Conservation (phyloP, 2,329 filamentous ascomycete species). For the Pseudocercospora pini-densiflorae region DNA sequence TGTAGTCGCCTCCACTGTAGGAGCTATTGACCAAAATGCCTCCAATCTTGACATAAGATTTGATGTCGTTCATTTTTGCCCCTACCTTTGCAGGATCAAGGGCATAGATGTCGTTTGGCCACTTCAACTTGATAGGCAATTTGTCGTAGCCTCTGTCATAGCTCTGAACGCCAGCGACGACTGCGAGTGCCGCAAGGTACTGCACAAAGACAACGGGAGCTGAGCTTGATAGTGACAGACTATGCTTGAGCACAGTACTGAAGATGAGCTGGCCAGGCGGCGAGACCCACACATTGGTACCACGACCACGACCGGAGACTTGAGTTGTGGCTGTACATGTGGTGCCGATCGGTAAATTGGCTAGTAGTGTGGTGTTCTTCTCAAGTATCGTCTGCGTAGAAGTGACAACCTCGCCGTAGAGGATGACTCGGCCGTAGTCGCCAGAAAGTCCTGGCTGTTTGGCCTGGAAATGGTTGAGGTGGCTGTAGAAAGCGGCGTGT, state of each 20-base stretch:
- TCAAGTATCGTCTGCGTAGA: conserved; percentile 94
- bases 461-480: conserved; percentile 69
- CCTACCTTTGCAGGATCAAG: conserved; percentile 35
- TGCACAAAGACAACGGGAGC: conserved; percentile 92
- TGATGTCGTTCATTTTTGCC: conserved; percentile 57
- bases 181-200: conserved; percentile 87
- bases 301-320: conserved; percentile 83
- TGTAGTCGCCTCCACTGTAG: conserved; percentile 77
- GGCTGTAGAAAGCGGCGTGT: conserved; percentile 76
- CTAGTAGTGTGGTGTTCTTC: conserved; percentile 83
- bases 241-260: conserved; percentile 85
- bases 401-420: conserved; percentile 92
- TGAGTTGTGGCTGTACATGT: conserved; percentile 87
- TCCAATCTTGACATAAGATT: conserved; percentile 87
- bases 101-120: conserved; percentile 87
- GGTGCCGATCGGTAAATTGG: conserved; percentile 80
- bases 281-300: conserved; percentile 92
- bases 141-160: conserved; percentile 77
- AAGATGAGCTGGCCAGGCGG: conserved; percentile 86
- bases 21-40: conserved; percentile 90
- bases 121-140: conserved; percentile 86
- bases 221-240: conserved; percentile 69
- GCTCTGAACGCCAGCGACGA: conserved; percentile 78
- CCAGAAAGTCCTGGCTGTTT: conserved; percentile 54
- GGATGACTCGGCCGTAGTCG: conserved; percentile 74